Evolutionary conservation across 1,284 basidiomycete species (phyloP).

Genomic region (Rhodotorula sp.): DNA sequence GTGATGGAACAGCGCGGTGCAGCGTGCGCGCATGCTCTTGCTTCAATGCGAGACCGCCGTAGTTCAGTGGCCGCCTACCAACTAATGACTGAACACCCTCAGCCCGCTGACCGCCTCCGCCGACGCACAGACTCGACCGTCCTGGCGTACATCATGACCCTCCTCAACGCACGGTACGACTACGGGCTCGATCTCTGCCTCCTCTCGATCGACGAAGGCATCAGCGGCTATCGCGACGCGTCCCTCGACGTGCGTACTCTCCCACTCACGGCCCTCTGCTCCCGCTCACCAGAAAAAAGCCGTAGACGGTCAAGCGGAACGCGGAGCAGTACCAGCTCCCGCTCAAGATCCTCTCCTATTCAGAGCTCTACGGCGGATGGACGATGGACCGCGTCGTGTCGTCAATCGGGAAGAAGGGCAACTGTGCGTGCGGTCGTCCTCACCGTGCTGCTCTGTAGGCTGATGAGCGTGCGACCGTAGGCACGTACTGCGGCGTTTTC

Average conservation of each 20-base stretch:
- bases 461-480: constrained; percentile 39
- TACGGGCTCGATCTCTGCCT: constrained; percentile 91
- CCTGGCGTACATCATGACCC: constrained; percentile 93
- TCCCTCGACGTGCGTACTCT: constrained; percentile 76
- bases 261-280: neutral
- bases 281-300: neutral
- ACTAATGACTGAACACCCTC: no score
- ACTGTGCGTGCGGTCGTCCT: constrained; percentile 60
- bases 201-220: constrained; percentile 97
- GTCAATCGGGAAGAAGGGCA: constrained; percentile 94
- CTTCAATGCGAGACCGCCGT: no score
- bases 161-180: constrained; percentile 87
- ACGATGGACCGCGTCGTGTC: constrained; percentile 97
- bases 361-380: constrained; percentile 92
- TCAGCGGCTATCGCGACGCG: constrained; percentile 96
- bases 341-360: constrained; percentile 92
- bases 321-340: constrained; percentile 93
- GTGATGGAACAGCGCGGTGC: no score
- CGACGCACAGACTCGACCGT: constrained; percentile 83
- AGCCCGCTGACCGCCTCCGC: neutral
- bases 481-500: constrained; percentile 97
- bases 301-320: constrained; percentile 93
- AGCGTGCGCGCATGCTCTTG: no score
- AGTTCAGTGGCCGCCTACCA: no score
- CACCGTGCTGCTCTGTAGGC: no score